These are phyloP conservation scores for Melaleuca quinquenervia DNA, from an alignment of 345 rosid species.

Conservation along the genomic window DNA sequence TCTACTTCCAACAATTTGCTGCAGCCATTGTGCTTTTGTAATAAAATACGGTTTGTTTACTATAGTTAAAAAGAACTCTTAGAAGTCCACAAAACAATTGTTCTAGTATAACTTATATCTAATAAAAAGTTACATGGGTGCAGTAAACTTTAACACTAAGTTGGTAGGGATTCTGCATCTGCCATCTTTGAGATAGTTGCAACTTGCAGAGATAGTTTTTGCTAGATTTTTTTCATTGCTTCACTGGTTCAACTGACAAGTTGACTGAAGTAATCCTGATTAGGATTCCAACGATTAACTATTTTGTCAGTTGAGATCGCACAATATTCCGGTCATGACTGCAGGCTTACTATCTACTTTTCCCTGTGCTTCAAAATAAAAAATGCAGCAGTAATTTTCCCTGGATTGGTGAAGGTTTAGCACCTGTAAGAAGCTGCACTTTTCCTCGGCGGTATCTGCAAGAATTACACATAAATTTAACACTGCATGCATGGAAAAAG, in stretches of 20 bases:
- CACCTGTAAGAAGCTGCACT: conserved; percentile 97
- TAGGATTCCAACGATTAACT: neutral
- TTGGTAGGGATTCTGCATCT: neutral
- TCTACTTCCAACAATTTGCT: neutral
- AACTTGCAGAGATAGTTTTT: neutral
- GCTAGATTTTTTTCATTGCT: neutral
- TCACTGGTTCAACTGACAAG: neutral
- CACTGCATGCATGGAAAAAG: neutral
- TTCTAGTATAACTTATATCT: neutral
- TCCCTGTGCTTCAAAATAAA: neutral
- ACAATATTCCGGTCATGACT: neutral
- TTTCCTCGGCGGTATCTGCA: conserved; percentile 99
- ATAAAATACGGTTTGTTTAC: neutral
- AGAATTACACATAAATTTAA: conserved; percentile 10
- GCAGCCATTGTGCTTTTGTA: neutral
- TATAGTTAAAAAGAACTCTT: neutral
- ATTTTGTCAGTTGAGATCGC: neutral
- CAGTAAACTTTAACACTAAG: neutral
- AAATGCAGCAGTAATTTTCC: neutral
- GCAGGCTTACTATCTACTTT: neutral
- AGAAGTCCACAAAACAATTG: neutral
- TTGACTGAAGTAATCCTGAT: neutral
- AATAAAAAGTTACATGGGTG: neutral
- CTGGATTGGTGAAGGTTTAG: neutral
- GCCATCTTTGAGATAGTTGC: neutral